Evolutionary conservation across 1,284 basidiomycete genomes (phyloP), one percentile per base, ranked within the genome.

Genomic region (Coriolopsis trogii): DNA sequence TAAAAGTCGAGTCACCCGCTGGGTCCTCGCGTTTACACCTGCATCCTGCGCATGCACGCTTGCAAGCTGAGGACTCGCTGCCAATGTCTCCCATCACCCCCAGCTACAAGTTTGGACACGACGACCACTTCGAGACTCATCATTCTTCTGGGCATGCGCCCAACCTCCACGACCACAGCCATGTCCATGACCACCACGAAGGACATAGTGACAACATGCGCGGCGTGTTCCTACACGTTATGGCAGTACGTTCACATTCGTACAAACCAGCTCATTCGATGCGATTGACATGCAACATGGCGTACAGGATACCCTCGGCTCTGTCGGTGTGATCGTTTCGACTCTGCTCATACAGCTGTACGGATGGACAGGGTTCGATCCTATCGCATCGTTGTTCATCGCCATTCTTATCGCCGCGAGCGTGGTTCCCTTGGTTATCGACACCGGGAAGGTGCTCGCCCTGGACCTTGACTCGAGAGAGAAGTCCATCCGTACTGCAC

Each of bases 291-390:
- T 16, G 33, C 15, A 2, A n/a, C n/a, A n/a, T n/a, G n/a, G n/a
- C 23, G 34, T 41, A 44, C 60, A 92, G 89, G 90, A 93, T 63
- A 93, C 90, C 4, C 76, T 93, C 8, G 94, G 94, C 38, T 95
- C 93, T 9, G 95, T 99, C 16, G 97, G 97, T n/a, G 97, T 99
- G 7, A 99, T 99, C 66, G 82, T 98, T 47, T 98, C 95, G 20
- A 99, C 97, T 3, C 75, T 99, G 13, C 80, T 99, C 53, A 99
- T 99, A 60, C 87, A 96, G 63, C 88, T 88, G 53, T 99, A 97
- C 63, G 96, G 96, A n/a, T 99, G 95, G 95, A 99, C 97, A 3
- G 95, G 95, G 15, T 99, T 98, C 67, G 97, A 99, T 70, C 97
- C 97, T 2, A 95, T 99, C 55, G 97, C 97, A 0, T 97, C 94